Percentiles rank a stretch among this genome's conserved stretches.
These are phyloP conservation scores for Neurospora sp. DNA, from an alignment of 495 filamentous ascomycete genomes.

Conservation along the genomic window DNA sequence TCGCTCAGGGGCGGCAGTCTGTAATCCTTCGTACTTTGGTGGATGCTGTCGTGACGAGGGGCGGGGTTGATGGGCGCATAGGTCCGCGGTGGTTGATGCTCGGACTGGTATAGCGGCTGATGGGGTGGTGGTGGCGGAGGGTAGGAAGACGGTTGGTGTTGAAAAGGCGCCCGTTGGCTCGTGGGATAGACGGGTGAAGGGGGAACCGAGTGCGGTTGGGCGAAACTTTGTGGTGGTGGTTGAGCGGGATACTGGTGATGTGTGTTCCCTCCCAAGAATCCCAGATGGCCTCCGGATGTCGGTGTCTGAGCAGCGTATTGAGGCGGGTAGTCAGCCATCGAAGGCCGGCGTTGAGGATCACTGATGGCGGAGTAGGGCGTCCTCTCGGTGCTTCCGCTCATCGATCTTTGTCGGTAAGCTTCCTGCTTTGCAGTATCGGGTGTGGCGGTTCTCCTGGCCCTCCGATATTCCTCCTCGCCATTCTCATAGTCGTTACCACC, in stretches of 20 bases:
- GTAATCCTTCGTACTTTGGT: conserved; percentile 4
- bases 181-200: conserved; percentile 33
- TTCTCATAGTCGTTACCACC: conserved; percentile 57
- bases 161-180: conserved; percentile 11
- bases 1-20: conserved; percentile 3
- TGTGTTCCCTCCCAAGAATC: conserved; percentile 21
- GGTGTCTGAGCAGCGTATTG: conserved; percentile 30
- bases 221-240: conserved; percentile 34
- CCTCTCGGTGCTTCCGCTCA: conserved; percentile 58
- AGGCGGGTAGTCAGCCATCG: conserved; percentile 41
- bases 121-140: conserved; percentile 32
- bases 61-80: conserved; percentile 19
- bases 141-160: conserved; percentile 22
- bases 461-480: conserved; percentile 55
- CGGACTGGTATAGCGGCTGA: conserved; percentile 23
- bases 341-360: conserved; percentile 45
- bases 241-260: conserved; percentile 22
- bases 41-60: conserved; percentile 16
- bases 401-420: conserved; percentile 58
- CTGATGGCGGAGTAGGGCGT: conserved; percentile 26
- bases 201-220: conserved; percentile 37
- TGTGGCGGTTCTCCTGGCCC: conserved; percentile 46
- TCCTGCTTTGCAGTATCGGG: conserved; percentile 48
- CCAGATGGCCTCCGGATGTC: conserved; percentile 25
- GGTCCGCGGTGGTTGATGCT: conserved; percentile 17